These are phyloP conservation scores for Coccomyxa sp. DNA, from an alignment of 139 green algal species.

Conservation along the genomic window DNA sequence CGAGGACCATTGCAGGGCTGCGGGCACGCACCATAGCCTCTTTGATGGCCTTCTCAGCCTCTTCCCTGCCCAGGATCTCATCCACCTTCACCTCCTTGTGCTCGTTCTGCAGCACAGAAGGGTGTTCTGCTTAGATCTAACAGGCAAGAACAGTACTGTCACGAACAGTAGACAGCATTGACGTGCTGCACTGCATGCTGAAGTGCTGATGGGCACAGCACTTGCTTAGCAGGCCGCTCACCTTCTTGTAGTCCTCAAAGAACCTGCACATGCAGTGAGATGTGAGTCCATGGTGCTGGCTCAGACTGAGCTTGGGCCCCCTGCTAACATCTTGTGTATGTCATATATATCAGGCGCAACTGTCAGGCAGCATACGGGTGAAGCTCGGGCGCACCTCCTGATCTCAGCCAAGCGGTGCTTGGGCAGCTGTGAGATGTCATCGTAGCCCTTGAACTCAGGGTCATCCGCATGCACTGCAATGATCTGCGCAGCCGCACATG, in stretches of 20 bases:
- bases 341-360: too few species aligned
- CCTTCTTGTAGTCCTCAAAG: constrained; percentile 94
- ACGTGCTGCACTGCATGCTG: neutral
- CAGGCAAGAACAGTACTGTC: neutral
- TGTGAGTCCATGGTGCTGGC: too few species aligned
- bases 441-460: constrained; percentile 84
- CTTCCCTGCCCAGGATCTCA: constrained; percentile 77
- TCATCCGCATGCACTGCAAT: constrained; percentile 83
- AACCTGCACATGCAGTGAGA: constrained; percentile 65
- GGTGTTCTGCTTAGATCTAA: constrained; percentile 20
- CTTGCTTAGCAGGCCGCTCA: neutral
- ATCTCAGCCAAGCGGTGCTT: constrained; percentile 85
- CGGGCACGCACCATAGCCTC: constrained; percentile 70
- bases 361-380: too few species aligned
- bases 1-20: too few species aligned
- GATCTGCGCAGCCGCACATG: constrained; percentile 21
- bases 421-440: constrained; percentile 87
- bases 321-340: too few species aligned
- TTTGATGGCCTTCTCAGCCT: constrained; percentile 68
- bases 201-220: neutral
- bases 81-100: constrained; percentile 93
- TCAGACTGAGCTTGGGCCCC: too few species aligned
- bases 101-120: constrained; percentile 89
- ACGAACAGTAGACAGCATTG: neutral
- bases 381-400: constrained; percentile 23